Conservation (phyloP, 805 yeast species). For the Teunomyces aglyptinius region DNA sequence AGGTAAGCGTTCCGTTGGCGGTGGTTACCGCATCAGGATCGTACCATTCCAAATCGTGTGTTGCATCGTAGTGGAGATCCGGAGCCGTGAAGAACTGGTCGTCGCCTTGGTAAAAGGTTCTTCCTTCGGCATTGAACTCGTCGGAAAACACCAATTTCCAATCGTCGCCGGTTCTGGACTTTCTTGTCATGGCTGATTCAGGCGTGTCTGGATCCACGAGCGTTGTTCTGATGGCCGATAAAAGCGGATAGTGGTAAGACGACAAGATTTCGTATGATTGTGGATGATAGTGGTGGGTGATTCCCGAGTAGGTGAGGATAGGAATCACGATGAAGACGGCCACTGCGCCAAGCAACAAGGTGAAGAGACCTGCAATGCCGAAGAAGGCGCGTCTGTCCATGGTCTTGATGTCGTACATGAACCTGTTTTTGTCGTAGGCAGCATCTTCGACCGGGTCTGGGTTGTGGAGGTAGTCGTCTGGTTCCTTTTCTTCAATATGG, state of each 20-base stretch:
- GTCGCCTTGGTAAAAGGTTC: slow-evolving; percentile 44
- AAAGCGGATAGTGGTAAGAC: slow-evolving; percentile 36
- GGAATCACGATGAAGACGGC: slow-evolving; percentile 80
- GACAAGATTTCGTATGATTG: slow-evolving; percentile 47
- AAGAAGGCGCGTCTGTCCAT: slow-evolving; percentile 62
- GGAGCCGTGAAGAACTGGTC: slow-evolving; percentile 44
- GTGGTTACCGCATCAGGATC: slow-evolving; percentile 44
- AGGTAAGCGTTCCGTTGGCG: slow-evolving; percentile 33
- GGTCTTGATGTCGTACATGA: slow-evolving; percentile 59
- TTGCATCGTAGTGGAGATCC: slow-evolving; percentile 42
- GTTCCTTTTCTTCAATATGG: slow-evolving; percentile 88
- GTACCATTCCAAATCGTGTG: slow-evolving; percentile 45
- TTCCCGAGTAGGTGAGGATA: slow-evolving; percentile 79
- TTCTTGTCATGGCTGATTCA: slow-evolving; percentile 21
- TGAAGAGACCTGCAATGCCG: slow-evolving; percentile 60
- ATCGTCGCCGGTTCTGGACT: slow-evolving; percentile 22
- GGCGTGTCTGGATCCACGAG: slow-evolving; percentile 46
- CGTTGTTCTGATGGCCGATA: slow-evolving; percentile 34
- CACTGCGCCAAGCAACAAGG: slow-evolving; percentile 58
- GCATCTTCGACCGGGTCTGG: slow-evolving; percentile 96
- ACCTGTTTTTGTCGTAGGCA: slow-evolving; percentile 69
- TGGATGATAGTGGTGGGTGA: slow-evolving; percentile 29
- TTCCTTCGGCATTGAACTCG: slow-evolving; percentile 43
- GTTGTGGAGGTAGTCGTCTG: slow-evolving; percentile 92
- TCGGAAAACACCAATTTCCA: slow-evolving; percentile 42